Evolutionary conservation across 129 eudicot species (phyloP), one percentile per base, ranked within the genome.

Genomic region (Arctium minus): DNA sequence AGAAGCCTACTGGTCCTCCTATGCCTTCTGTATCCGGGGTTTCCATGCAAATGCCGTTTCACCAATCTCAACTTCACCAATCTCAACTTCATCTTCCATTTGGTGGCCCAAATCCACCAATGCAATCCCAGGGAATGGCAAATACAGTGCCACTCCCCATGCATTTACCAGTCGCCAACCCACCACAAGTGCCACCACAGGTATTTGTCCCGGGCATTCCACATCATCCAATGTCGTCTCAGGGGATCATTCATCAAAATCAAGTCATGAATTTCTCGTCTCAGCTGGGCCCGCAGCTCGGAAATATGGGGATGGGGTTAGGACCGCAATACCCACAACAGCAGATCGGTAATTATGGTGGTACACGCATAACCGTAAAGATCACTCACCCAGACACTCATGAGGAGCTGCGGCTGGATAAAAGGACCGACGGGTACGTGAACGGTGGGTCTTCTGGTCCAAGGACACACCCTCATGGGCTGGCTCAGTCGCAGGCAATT

Each of bases 301-400:
- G 97, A 33, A 94, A 88, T 76, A 72, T 91, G 76, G 97, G 92
- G 40, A 86, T 93, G 68, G 89, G 81, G 32, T 8, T 78, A 70
- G 80, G 86, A n/a, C 89, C 91, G 18, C 99, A 90, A 67, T 96
- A 86, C 74, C 86, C 85, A 44, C 97, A 88, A 73, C 99, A 90
- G 70, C 89, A 85, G 69, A 85, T 88, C 62, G 92, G 87, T 33
- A 90, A 84, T 60, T 89, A 67, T 62, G 85, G 82, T n/a, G 83
- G 79, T 80, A 36, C 86, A 17, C 98, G 97, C 44, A 91, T 83
- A 83, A 38, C 91, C 10, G 98, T 96, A 69, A 96, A 96, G 94
- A 96, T 96, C 46, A 96, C 99, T 84, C 94, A 96, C 71, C 99
- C 99, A 1, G 92, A 91, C 1, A 96, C 99, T 48, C 98, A 79